phyloP scores from a whole-genome alignment of 345 rosid species.

The Nasturtium officinale region DNA sequence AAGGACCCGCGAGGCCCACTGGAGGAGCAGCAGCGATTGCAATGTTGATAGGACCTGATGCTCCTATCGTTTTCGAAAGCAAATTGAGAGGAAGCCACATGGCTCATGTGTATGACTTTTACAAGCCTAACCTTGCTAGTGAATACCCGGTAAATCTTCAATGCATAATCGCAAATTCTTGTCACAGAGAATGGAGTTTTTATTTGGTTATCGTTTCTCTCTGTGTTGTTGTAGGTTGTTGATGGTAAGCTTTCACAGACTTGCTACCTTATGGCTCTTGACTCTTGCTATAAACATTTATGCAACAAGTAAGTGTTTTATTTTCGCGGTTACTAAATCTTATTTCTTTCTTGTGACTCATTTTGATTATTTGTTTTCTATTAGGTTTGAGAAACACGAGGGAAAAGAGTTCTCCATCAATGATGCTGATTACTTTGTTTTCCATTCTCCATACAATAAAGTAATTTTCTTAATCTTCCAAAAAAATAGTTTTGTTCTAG shows the following conservation, averaged over 20 bases:
- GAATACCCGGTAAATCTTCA: slow-evolving; percentile 87
- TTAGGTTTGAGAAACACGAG: slow-evolving; percentile 81
- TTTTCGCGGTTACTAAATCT: slow-evolving; percentile 8
- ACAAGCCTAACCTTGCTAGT: slow-evolving; percentile 98
- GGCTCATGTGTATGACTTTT: slow-evolving; percentile 98
- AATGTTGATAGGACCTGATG: slow-evolving; percentile 90
- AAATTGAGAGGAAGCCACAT: slow-evolving; percentile 92
- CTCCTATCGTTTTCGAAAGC: slow-evolving; percentile 94
- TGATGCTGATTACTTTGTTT: slow-evolving; percentile 80
- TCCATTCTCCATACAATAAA: slow-evolving; percentile 99
- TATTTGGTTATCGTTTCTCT: slow-evolving; percentile 2
- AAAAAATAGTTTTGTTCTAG: slow-evolving; percentile 17
- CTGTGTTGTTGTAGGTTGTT: slow-evolving; percentile 71
- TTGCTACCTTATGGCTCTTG: slow-evolving; percentile 97
- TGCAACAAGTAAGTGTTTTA: slow-evolving; percentile 70
- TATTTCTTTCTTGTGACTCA: slow-evolving; percentile 6
- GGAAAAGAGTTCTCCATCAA: slow-evolving; percentile 80
- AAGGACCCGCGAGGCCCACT: slow-evolving; percentile 99
- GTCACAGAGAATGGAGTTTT: background rate
- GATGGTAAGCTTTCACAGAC: slow-evolving; percentile 99
- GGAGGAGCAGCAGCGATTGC: slow-evolving; percentile 99
- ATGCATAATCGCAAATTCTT: background rate
- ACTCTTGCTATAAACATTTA: slow-evolving; percentile 79
- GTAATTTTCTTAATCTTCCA: slow-evolving; percentile 40
- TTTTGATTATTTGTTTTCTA: slow-evolving; percentile 26